phyloP scores from a whole-genome alignment of 1,284 basidiomycete genomes.

The Peniophora sp. region DNA sequence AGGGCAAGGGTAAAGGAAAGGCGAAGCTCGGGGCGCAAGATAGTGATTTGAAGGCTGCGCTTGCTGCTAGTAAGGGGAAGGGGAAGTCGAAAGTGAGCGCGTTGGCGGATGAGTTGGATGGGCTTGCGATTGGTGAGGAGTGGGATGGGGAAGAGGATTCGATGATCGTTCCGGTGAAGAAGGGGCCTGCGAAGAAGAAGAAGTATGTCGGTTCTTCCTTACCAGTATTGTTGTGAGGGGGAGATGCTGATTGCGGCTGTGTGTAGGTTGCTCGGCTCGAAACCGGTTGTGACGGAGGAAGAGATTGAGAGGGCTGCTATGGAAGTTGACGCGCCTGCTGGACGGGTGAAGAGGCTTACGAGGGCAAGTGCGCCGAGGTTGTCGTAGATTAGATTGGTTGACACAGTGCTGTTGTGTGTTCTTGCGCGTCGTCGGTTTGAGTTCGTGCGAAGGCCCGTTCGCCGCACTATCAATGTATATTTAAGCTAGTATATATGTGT shows the following conservation, averaged over 20 bases:
- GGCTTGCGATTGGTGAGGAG: neutral
- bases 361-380: too few species aligned
- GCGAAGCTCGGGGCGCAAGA: too few species aligned
- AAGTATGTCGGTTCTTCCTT: conserved; percentile 15
- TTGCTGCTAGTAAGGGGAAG: conserved; percentile 5
- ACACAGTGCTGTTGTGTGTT: too few species aligned
- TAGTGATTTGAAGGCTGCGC: neutral
- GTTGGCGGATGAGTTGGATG: conserved; percentile 8
- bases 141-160: conserved; percentile 17
- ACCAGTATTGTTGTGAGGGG: neutral
- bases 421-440: too few species aligned
- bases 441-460: too few species aligned
- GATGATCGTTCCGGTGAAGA: conserved; percentile 22
- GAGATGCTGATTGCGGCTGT: neutral
- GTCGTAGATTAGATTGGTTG: too few species aligned
- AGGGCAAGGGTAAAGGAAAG: too few species aligned
- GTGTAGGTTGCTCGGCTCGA: conserved; percentile 36
- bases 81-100: conserved; percentile 5
- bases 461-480: too few species aligned
- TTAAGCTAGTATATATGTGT: too few species aligned
- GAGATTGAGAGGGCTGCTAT: conserved; percentile 26
- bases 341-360: too few species aligned
- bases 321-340: too few species aligned
- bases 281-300: conserved; percentile 33
- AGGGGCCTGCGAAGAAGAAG: conserved; percentile 34